Evolutionary conservation across 495 filamentous ascomycete species (phyloP).

Genomic region (Xylaria nigripes): DNA sequence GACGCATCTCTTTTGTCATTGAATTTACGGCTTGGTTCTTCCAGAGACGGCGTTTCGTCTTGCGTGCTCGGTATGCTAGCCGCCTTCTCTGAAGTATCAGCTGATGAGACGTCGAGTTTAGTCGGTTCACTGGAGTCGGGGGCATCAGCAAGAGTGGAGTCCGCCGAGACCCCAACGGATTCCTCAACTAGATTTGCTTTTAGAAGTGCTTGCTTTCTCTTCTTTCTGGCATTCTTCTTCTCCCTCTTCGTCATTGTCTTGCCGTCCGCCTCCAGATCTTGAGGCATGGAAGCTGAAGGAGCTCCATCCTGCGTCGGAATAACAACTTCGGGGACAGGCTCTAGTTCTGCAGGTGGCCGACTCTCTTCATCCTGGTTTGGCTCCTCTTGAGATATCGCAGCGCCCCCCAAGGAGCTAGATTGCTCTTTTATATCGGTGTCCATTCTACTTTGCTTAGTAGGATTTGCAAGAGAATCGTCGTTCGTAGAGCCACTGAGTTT

Average conservation of each 20-base stretch:
- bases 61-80: neutral
- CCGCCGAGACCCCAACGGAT: neutral
- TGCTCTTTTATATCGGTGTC: slow-evolving; percentile 17
- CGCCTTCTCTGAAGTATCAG: neutral
- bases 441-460: slow-evolving; percentile 15
- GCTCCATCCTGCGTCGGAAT: neutral
- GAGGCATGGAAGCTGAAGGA: neutral
- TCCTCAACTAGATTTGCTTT: neutral
- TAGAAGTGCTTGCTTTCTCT: neutral
- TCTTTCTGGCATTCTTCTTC: slow-evolving; percentile 3
- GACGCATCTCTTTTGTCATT: neutral
- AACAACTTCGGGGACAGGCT: neutral
- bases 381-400: neutral
- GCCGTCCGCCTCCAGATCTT: neutral
- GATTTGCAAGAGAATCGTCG: neutral
- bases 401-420: neutral
- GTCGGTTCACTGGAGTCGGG: neutral
- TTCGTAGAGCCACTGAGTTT: neutral
- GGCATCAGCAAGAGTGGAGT: neutral
- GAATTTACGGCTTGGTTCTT: neutral
- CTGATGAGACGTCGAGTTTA: neutral
- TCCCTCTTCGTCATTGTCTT: neutral
- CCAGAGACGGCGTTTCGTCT: neutral
- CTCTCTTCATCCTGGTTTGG: neutral
- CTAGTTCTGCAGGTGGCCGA: neutral